Base-by-base conservation (phyloP, 306 rosid genomes). In the Cucumis cinereus region DNA sequence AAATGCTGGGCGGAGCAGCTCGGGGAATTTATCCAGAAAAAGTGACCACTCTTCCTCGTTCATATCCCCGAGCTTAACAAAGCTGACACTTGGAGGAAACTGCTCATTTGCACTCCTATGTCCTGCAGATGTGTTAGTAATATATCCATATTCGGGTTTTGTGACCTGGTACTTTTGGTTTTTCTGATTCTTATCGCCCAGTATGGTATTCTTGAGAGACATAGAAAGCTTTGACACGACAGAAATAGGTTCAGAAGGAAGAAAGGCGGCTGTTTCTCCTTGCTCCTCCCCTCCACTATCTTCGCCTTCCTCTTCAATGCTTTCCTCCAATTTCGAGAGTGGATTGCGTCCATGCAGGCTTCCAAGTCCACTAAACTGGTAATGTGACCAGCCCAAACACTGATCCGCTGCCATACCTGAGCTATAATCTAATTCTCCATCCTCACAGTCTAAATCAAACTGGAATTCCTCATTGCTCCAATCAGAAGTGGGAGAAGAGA, bases 41-140 rank as follows among this genome's bases (percentile, higher is more conserved):
- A 86, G 76, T 22, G 78, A 43, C 98, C 99, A 95, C 33, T 90
- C 93, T 45, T 86, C 93, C 22, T 95, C 96, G 1, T 77, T 85
- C 97, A 92, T 83, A 71, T 92, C 97, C 4, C 88, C 96, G 38
- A 95, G 77, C 83, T 86, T 87, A 79, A 95, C 92, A 76, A 95
- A 95, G 88, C 90, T 89, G 76, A 75, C 62, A 85, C 98, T 92
- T 15, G 97, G 84, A 63, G 96, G 97, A 81, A 95, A 96, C 83
- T 92, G 96, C 87, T 95, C 99, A 35, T 82, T 90, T n/a, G 98
- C 99, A 78, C 99, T 95, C 89, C 89, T 81, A 67, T 90, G 98
- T 22, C 92, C 96, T 47, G 91, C 85, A 71, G 96, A 95, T 61
- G 95, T 77, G 79, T 86, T 88, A 5, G 64, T 69, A 63, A 62